Percentiles rank a stretch among this genome's conserved stretches.
phyloP scores from a whole-genome alignment of 2,329 filamentous ascomycete genomes.

The Graphiopsis chlorocephala region DNA sequence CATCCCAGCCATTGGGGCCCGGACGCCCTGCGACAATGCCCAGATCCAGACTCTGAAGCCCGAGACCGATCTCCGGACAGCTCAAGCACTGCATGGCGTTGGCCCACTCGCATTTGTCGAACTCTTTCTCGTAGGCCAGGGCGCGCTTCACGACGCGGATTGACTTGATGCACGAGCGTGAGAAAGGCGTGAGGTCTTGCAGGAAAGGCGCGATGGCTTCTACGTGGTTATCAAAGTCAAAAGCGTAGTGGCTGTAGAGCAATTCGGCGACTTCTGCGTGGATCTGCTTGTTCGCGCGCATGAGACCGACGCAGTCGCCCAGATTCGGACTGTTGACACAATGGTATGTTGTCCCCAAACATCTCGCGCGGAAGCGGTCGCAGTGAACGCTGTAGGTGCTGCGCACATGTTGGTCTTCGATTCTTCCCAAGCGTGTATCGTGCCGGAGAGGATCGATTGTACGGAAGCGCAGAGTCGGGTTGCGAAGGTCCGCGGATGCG shows the following conservation, averaged over 20 bases:
- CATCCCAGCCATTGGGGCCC: slow-evolving; percentile 47
- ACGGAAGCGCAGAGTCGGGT: slow-evolving; percentile 42
- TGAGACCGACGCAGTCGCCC: slow-evolving; percentile 33
- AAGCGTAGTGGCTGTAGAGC: slow-evolving; percentile 56
- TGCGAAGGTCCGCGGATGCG: slow-evolving; percentile 20
- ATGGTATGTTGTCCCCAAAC: slow-evolving; percentile 56
- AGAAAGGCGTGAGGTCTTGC: slow-evolving; percentile 52
- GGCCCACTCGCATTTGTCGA: slow-evolving; percentile 56
- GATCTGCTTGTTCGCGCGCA: slow-evolving; percentile 41
- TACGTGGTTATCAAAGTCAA: slow-evolving; percentile 59
- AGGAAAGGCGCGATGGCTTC: slow-evolving; percentile 62
- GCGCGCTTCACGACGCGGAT: slow-evolving; percentile 57
- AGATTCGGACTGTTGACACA: slow-evolving; percentile 42
- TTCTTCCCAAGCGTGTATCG: slow-evolving; percentile 21
- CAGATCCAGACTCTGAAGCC: slow-evolving; percentile 44
- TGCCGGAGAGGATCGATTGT: slow-evolving; percentile 42
- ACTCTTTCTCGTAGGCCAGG: slow-evolving; percentile 53
- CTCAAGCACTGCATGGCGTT: slow-evolving; percentile 51
- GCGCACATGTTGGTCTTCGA: slow-evolving; percentile 31
- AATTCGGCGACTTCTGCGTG: slow-evolving; percentile 56
- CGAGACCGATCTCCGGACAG: slow-evolving; percentile 25
- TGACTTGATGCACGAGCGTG: slow-evolving; percentile 48
- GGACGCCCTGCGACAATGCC: slow-evolving; percentile 56
- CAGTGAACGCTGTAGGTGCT: slow-evolving; percentile 40
- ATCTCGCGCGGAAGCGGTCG: slow-evolving; percentile 43